Percentiles rank a stretch among this genome's conserved stretches.
phyloP scores from a whole-genome alignment of 1,139 yeast species.

The Blastobotrys serpentis region DNA sequence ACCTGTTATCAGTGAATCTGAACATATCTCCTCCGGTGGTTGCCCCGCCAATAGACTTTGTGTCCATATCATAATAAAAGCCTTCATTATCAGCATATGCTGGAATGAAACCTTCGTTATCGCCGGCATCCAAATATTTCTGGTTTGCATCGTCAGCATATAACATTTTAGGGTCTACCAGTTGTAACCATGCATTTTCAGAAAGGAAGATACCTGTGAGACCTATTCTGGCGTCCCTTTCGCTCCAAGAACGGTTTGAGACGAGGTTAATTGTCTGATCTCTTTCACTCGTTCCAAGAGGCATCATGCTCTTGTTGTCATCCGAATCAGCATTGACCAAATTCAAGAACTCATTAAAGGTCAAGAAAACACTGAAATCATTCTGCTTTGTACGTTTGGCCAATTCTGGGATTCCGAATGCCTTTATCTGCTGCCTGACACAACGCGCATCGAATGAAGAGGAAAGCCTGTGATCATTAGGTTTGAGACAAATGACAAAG shows the following conservation, averaged over 20 bases:
- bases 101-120: constrained; percentile 15
- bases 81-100: constrained; percentile 33
- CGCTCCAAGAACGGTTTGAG: constrained; percentile 38
- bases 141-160: constrained; percentile 36
- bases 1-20: constrained; percentile 34
- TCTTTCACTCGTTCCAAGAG: constrained; percentile 31
- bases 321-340: constrained; percentile 29
- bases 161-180: constrained; percentile 42
- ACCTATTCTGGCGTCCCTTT: constrained; percentile 43
- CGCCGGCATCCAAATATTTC: constrained; percentile 31
- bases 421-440: constrained; percentile 44
- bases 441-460: constrained; percentile 44
- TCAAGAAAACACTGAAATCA: constrained; percentile 42
- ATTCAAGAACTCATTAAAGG: constrained; percentile 41
- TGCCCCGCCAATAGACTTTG: constrained; percentile 38
- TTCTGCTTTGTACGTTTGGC: constrained; percentile 41
- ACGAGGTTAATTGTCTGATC: constrained; percentile 38
- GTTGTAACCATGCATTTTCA: constrained; percentile 43
- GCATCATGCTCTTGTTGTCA: constrained; percentile 22
- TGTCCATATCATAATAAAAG: constrained; percentile 37
- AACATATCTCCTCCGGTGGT: constrained; percentile 41
- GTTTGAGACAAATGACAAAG: constrained; percentile 44
- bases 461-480: constrained; percentile 42
- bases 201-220: constrained; percentile 44
- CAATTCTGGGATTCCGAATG: constrained; percentile 44